Evolutionary conservation across 306 rosid species (phyloP).

Genomic region (barrel medic (Medicago truncatula)): DNA sequence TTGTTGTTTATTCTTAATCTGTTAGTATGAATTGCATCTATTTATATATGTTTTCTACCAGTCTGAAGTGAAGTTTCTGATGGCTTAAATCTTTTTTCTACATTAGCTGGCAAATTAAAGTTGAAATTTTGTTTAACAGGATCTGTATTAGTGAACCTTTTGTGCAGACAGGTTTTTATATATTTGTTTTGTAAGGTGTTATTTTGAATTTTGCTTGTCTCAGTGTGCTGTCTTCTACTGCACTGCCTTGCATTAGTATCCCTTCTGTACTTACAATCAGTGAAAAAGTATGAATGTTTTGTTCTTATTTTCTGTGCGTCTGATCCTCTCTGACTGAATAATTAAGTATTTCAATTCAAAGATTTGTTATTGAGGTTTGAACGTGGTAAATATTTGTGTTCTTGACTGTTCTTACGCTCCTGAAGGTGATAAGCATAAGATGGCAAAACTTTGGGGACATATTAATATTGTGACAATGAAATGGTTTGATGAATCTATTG

Average conservation of each 20-base stretch:
- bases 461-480: constrained; percentile 75
- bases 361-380: constrained; percentile 20
- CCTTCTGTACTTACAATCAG: constrained; percentile 19
- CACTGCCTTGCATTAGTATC: constrained; percentile 25
- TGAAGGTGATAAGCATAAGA: constrained; percentile 95
- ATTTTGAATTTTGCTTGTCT: constrained; percentile 24
- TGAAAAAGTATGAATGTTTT: constrained; percentile 32
- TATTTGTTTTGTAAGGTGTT: not conserved
- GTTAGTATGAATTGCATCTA: constrained; percentile 5
- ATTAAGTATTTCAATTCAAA: constrained; percentile 23
- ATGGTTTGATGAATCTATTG: constrained; percentile 90
- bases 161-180: constrained; percentile 9
- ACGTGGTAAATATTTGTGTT: constrained; percentile 47
- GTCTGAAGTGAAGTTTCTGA: not conserved
- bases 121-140: constrained; percentile 15
- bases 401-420: constrained; percentile 87
- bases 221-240: constrained; percentile 23
- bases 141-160: constrained; percentile 28
- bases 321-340: constrained; percentile 25
- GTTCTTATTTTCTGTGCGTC: constrained; percentile 18
- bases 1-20: constrained; percentile 18
- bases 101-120: constrained; percentile 10
- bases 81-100: constrained; percentile 5
- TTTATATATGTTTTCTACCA: constrained; percentile 12
- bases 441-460: constrained; percentile 85